Conservation (phyloP, 2,329 filamentous ascomycete genomes). For the Arthrobotrys musiformis region DNA sequence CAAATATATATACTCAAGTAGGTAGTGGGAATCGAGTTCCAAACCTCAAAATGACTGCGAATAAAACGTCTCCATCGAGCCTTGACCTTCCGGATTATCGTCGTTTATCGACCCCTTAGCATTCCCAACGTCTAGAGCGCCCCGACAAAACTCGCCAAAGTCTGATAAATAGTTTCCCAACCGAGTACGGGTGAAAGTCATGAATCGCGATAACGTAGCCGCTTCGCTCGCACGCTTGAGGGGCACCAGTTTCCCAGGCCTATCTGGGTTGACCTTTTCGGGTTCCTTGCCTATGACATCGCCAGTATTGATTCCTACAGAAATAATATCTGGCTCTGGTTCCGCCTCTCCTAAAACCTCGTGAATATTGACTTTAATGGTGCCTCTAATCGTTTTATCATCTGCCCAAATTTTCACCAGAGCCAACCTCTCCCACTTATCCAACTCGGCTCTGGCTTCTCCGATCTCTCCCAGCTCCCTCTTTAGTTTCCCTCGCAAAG, state of each 20-base stretch:
- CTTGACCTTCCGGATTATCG: background rate
- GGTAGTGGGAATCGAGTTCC: background rate
- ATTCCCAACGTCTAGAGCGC: background rate
- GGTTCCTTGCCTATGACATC: too few species aligned
- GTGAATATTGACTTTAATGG: background rate
- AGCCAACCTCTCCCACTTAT: background rate
- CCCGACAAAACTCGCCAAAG: background rate
- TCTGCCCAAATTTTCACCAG: background rate
- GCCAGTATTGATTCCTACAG: background rate
- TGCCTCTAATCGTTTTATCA: background rate
- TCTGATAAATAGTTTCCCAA: background rate
- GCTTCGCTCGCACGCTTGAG: background rate
- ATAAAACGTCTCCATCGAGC: background rate
- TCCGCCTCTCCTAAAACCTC: background rate
- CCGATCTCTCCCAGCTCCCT: slow-evolving; percentile 27
- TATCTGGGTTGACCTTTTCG: background rate
- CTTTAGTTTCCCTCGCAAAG: background rate
- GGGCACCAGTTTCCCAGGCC: background rate
- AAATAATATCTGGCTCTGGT: background rate
- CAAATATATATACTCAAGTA: background rate
- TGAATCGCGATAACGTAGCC: background rate
- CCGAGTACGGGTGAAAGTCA: background rate
- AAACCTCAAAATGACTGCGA: background rate
- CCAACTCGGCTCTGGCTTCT: background rate
- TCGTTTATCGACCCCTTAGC: background rate